A percentile compares a stretch with the other conserved stretches of the same genome.
Evolutionary conservation across 2,329 filamentous ascomycete species (phyloP).

Genomic region (Thielaviopsis populi): DNA sequence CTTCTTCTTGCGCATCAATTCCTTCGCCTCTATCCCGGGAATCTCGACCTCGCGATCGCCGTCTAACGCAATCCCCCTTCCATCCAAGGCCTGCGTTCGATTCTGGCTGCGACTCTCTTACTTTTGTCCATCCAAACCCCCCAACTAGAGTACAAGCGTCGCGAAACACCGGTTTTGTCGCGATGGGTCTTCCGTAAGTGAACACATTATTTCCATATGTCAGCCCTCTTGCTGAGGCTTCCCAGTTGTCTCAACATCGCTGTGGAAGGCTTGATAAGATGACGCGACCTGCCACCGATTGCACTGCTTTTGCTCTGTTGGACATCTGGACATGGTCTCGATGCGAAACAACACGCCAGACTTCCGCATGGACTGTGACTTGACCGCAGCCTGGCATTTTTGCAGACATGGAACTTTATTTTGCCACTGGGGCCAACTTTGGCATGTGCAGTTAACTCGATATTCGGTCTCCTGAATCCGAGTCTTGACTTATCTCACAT

Average conservation of each 20-base stretch:
- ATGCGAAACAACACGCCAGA: no score
- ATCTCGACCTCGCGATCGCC: neutral
- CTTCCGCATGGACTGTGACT: neutral
- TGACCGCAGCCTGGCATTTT: neutral
- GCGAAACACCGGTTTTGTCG: neutral
- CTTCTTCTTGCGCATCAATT: neutral
- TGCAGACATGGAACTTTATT: neutral
- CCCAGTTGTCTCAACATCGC: neutral
- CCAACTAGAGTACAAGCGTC: neutral
- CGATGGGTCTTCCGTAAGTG: conserved; percentile 5
- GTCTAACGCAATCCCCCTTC: neutral
- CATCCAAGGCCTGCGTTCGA: neutral
- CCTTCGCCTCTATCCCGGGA: neutral
- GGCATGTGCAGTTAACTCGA: neutral
- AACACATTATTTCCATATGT: neutral
- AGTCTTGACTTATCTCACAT: neutral
- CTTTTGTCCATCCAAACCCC: neutral
- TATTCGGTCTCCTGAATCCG: neutral
- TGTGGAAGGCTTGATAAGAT: neutral
- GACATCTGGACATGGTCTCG: no score
- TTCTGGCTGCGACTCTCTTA: neutral
- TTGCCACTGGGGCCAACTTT: neutral
- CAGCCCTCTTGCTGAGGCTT: neutral
- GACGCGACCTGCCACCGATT: no score
- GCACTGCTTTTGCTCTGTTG: no score